These are phyloP conservation scores for Bretziella fagacearum DNA, from an alignment of 2,329 filamentous ascomycete species.

Conservation along the genomic window DNA sequence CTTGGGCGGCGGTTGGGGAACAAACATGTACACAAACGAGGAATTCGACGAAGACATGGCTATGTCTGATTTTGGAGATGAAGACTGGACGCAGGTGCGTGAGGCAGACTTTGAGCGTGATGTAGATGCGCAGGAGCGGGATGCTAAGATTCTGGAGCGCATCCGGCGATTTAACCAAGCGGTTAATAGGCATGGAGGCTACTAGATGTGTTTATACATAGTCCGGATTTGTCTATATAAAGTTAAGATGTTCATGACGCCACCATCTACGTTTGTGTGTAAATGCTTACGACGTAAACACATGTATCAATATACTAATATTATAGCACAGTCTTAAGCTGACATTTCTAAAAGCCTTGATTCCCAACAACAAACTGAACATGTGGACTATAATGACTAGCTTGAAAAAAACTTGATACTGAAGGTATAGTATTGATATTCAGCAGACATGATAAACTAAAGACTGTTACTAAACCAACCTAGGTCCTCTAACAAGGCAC, in stretches of 20 bases:
- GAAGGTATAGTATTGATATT: neutral
- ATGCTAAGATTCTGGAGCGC: constrained; percentile 19
- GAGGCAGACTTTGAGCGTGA: neutral
- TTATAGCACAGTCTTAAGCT: too few relatives aligned
- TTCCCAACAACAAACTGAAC: too few relatives aligned
- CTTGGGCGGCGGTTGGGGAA: constrained; percentile 32
- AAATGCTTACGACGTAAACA: too few relatives aligned
- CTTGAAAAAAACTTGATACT: neutral
- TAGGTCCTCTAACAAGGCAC: neutral
- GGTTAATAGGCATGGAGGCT: constrained; percentile 12
- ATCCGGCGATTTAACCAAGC: constrained; percentile 16
- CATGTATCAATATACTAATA: too few relatives aligned
- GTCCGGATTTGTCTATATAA: neutral
- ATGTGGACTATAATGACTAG: too few relatives aligned
- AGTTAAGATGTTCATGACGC: too few relatives aligned
- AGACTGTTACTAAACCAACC: neutral
- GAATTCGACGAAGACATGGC: constrained; percentile 24
- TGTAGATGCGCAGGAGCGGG: constrained; percentile 2
- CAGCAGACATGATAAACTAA: too few relatives aligned
- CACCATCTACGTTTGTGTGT: too few relatives aligned
- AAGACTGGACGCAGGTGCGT: constrained; percentile 21
- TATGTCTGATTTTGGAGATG: constrained; percentile 23
- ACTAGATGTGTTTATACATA: neutral
- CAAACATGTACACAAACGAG: constrained; percentile 28
- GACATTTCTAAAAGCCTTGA: too few relatives aligned